Percentiles rank a stretch among this genome's conserved stretches.
Conservation (phyloP, 2,329 filamentous ascomycete species). For the Drechmeria coniospora region DNA sequence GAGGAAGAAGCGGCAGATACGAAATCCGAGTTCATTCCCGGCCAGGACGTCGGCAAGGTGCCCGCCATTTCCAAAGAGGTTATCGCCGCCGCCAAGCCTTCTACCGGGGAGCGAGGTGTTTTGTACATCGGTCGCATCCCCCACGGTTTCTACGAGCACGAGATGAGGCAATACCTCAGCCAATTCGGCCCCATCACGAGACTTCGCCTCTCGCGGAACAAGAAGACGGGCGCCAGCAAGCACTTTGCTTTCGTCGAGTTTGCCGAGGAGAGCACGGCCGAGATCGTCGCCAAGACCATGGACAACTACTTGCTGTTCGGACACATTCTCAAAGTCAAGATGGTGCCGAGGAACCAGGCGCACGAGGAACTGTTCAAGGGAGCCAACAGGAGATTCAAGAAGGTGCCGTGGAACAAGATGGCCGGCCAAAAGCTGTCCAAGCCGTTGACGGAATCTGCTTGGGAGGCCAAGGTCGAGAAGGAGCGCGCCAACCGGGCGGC, state of each 20-base stretch:
- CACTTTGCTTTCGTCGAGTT: slow-evolving; percentile 97
- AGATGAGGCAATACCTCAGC: slow-evolving; percentile 85
- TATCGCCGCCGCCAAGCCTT: slow-evolving; percentile 24
- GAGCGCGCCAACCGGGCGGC: slow-evolving; percentile 56
- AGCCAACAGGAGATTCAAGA: slow-evolving; percentile 79
- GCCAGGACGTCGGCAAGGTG: slow-evolving; percentile 34
- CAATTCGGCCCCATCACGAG: slow-evolving; percentile 76
- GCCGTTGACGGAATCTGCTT: slow-evolving; percentile 58
- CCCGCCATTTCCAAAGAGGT: slow-evolving; percentile 31
- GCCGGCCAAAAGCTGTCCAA: slow-evolving; percentile 60
- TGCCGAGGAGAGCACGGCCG: slow-evolving; percentile 56
- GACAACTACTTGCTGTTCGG: slow-evolving; percentile 93
- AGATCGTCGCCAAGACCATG: slow-evolving; percentile 91
- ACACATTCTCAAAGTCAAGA: slow-evolving; percentile 79
- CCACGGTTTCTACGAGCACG: slow-evolving; percentile 89
- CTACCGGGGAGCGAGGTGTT: slow-evolving; percentile 50
- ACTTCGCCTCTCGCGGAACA: slow-evolving; percentile 79
- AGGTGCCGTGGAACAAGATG: slow-evolving; percentile 75
- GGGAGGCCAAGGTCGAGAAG: slow-evolving; percentile 58
- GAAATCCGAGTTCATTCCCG: slow-evolving; percentile 25
- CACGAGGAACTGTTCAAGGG: slow-evolving; percentile 79
- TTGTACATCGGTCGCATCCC: slow-evolving; percentile 85
- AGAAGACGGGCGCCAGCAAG: slow-evolving; percentile 77
- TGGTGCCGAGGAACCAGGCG: slow-evolving; percentile 60
- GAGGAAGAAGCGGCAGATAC: slow-evolving; percentile 24